These are phyloP conservation scores for Pichia phayaonensis DNA, from an alignment of 805 yeast species.

Conservation along the genomic window DNA sequence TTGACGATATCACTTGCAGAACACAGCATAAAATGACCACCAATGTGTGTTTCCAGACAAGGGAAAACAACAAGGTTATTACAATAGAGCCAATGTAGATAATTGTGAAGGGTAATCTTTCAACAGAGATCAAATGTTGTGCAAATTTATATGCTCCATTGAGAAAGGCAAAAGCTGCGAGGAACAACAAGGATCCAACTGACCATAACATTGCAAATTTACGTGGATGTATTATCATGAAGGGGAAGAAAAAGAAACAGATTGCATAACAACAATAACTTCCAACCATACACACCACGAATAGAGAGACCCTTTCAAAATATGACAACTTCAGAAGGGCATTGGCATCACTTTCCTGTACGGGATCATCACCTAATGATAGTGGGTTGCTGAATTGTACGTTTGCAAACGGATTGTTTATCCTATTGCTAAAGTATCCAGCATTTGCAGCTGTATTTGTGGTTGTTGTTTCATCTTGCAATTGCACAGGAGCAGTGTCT, in stretches of 20 bases:
- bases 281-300: slow-evolving; percentile 64
- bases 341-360: neutral
- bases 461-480: neutral
- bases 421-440: neutral
- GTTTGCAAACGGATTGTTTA: neutral
- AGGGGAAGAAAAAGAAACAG: slow-evolving; percentile 74
- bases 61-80: slow-evolving; percentile 63
- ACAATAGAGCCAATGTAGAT: slow-evolving; percentile 68
- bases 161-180: slow-evolving; percentile 73
- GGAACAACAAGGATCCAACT: slow-evolving; percentile 74
- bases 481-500: neutral
- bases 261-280: slow-evolving; percentile 65
- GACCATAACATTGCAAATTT: slow-evolving; percentile 85
- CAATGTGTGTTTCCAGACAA: slow-evolving; percentile 54
- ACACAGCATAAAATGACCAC: slow-evolving; percentile 64
- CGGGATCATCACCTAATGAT: neutral
- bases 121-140: slow-evolving; percentile 58
- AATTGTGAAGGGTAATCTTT: slow-evolving; percentile 64
- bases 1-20: slow-evolving; percentile 67
- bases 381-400: neutral
- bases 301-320: slow-evolving; percentile 70
- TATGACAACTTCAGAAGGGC: slow-evolving; percentile 48
- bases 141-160: slow-evolving; percentile 80
- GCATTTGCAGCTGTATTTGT: neutral
- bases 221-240: slow-evolving; percentile 71